Base-by-base conservation (phyloP, 1,139 yeast genomes). In the Saccharomycopsis hybrid region DNA sequence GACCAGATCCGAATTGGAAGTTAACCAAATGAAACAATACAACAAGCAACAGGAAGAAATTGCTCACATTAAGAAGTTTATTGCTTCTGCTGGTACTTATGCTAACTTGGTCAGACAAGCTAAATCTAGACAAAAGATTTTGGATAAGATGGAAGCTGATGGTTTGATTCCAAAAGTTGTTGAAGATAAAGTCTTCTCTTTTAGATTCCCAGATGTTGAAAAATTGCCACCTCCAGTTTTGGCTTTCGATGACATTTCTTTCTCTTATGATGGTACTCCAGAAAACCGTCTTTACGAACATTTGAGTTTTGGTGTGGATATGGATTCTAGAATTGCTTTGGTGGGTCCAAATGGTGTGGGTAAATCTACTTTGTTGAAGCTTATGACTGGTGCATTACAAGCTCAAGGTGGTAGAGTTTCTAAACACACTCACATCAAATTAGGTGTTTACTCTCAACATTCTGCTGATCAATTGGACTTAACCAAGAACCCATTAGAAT, bases 321-420 rank as follows among this genome's bases (percentile, higher is more conserved):
- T 92, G 97, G 99, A 92, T 71, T 89, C 97, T 41, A 85, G 99
- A 75, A 83, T 90, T 63, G 98, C 98, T 44, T 78, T 92, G 54
- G 98, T 92, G 55, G 99, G 99, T 43, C 97, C 98, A 66, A 92
- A 92, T 71, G 99, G 99, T 85, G 90, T 92, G 61, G 98, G 98
- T 76, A 92, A 92, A 72, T 90, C 97, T 49, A 92, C 99, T 28
- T 74, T 92, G 66, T 81, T 92, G 67, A 92, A 92, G 69, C 78
- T 92, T 65, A 92, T 94, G 95, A 95, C 96, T 64, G 98, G 98
- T 71, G 82, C 79, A 60, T 78, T 92, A 64, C 79, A 76, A 60
- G 89, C 97, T 49, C 96, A 90, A 70, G 71, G 77, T 59, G 98
- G 98, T 63, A 84, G 97, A 74, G 96, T 92, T 56, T 89, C 96